Percentiles rank a stretch among this genome's conserved stretches.
phyloP scores from a whole-genome alignment of 2,329 filamentous ascomycete species.

The Pestalotiopsis sp. region DNA sequence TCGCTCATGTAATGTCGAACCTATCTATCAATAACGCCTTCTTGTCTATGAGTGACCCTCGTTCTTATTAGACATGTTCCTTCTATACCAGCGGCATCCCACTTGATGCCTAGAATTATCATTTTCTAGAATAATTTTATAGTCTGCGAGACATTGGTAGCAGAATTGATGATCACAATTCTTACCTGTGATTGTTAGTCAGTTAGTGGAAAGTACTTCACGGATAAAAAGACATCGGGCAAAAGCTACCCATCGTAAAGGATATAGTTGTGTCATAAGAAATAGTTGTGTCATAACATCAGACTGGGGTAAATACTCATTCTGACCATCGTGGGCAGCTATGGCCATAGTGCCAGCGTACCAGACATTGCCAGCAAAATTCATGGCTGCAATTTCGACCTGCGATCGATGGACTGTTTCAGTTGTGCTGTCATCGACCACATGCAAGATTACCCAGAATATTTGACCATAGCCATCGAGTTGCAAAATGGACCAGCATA shows the following conservation, averaged over 20 bases:
- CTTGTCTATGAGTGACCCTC: background rate
- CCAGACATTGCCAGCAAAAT: conserved; percentile 19
- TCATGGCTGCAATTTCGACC: conserved; percentile 16
- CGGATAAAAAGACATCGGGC: background rate
- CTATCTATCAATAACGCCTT: background rate
- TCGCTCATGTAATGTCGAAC: background rate
- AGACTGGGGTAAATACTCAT: background rate
- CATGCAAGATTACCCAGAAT: too few species aligned
- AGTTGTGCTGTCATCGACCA: background rate
- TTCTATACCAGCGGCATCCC: background rate
- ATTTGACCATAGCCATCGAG: background rate
- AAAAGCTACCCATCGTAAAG: background rate
- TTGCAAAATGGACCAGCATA: background rate
- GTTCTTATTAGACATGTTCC: background rate
- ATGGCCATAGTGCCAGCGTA: background rate
- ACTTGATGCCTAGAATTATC: background rate
- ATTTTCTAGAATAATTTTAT: background rate
- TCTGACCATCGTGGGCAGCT: background rate
- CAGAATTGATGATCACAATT: background rate
- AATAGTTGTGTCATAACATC: background rate
- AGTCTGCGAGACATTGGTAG: background rate
- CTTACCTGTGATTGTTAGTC: background rate
- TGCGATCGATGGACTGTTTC: background rate
- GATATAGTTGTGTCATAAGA: background rate
- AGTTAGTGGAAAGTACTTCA: too few species aligned